These are phyloP conservation scores for Quercus gilva DNA, from an alignment of 306 rosid genomes.

Conservation along the genomic window DNA sequence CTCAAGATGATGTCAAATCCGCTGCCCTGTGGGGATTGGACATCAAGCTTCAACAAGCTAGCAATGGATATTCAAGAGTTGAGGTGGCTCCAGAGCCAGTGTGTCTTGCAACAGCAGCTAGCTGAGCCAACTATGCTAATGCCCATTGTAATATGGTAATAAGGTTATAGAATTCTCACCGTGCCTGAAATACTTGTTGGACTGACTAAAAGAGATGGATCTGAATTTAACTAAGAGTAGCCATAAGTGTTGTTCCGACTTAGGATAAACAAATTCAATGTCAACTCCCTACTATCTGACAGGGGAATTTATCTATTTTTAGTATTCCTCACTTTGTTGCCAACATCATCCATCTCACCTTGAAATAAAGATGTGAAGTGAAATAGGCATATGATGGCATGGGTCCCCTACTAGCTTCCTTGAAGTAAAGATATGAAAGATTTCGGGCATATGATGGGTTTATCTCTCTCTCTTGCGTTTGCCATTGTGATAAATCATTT, in stretches of 20 bases:
- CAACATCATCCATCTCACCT: background rate
- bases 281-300: background rate
- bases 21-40: constrained; percentile 59
- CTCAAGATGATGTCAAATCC: constrained; percentile 66
- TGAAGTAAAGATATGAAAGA: background rate
- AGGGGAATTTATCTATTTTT: background rate
- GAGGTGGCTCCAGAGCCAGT: constrained; percentile 47
- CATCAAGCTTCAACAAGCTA: constrained; percentile 30
- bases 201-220: background rate
- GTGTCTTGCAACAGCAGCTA: background rate
- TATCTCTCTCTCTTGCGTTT: background rate
- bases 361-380: background rate
- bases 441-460: background rate
- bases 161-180: background rate
- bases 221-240: background rate
- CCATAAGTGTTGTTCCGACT: background rate
- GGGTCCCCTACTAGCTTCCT: background rate
- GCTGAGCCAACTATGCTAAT: constrained; percentile 9
- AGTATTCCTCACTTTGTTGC: background rate
- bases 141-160: background rate
- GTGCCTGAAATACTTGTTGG: background rate
- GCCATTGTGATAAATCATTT: too few relatives aligned
- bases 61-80: constrained; percentile 46
- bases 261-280: background rate
- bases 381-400: background rate